Conservation (phyloP, 1,284 basidiomycete species). For the Marasmius oreades region DNA sequence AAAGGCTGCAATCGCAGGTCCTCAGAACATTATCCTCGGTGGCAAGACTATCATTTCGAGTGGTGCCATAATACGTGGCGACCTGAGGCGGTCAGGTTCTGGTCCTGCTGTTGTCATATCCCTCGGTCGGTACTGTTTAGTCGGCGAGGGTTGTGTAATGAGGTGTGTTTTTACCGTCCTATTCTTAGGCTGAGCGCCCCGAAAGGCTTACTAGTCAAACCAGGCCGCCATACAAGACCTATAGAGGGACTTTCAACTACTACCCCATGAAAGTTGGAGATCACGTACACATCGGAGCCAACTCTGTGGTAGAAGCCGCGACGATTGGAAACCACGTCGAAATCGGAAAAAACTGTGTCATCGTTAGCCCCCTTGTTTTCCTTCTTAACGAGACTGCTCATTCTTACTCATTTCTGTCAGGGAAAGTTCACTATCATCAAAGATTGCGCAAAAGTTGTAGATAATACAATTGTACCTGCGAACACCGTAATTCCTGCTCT, state of each 20-base stretch:
- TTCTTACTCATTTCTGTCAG: conserved; percentile 36
- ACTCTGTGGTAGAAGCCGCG: conserved; percentile 89
- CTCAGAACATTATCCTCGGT: conserved; percentile 95
- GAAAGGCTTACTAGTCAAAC: neutral
- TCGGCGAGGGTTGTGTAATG: conserved; percentile 88
- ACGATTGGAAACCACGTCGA: conserved; percentile 92
- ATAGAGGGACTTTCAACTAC: conserved; percentile 91
- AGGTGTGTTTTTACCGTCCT: conserved; percentile 46
- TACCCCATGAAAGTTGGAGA: conserved; percentile 98
- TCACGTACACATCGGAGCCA: conserved; percentile 89
- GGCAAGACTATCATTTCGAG: conserved; percentile 96
- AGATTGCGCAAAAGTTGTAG: conserved; percentile 86
- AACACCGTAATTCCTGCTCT: conserved; percentile 92
- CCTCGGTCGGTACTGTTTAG: conserved; percentile 88
- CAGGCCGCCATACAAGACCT: conserved; percentile 87
- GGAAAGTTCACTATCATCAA: conserved; percentile 97
- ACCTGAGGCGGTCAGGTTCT: conserved; percentile 78
- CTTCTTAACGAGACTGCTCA: neutral
- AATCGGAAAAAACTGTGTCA: conserved; percentile 93
- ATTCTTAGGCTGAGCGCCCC: neutral
- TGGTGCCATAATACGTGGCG: conserved; percentile 85
- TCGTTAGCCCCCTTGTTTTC: conserved; percentile 52
- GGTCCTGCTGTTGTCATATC: conserved; percentile 91
- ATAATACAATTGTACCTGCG: conserved; percentile 87
- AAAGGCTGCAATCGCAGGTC: conserved; percentile 89